These are phyloP conservation scores for Coccinonectria pachysandricola DNA, from an alignment of 2,329 filamentous ascomycete genomes.

Conservation along the genomic window DNA sequence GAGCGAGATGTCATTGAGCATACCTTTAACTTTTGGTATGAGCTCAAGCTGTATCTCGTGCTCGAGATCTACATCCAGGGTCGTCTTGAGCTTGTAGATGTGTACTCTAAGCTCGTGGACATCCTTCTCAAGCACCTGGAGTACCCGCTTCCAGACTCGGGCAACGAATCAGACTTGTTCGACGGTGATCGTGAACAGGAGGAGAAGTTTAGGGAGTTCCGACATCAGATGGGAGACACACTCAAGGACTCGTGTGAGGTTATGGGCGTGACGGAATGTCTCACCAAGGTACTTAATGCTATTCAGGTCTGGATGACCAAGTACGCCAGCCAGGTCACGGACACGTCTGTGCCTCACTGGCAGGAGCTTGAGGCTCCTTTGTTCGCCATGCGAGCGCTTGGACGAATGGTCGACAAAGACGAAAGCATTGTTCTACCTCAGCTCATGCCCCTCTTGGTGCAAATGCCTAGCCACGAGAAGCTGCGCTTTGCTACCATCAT, in stretches of 20 bases:
- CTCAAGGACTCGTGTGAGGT: conserved; percentile 96
- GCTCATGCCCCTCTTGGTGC: conserved; percentile 85
- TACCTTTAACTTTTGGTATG: conserved; percentile 97
- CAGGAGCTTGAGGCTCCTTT: conserved; percentile 91
- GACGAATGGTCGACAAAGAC: conserved; percentile 85
- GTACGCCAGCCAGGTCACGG: conserved; percentile 65
- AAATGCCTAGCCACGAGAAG: conserved; percentile 93
- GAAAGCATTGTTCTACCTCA: conserved; percentile 81
- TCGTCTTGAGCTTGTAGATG: conserved; percentile 62
- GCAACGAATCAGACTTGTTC: conserved; percentile 74
- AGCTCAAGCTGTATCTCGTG: conserved; percentile 91
- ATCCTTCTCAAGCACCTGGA: conserved; percentile 85
- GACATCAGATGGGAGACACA: conserved; percentile 95
- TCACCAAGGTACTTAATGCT: conserved; percentile 75
- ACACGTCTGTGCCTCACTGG: conserved; percentile 79
- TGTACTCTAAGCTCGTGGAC: conserved; percentile 85
- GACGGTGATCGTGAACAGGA: conserved; percentile 93
- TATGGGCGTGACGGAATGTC: conserved; percentile 82
- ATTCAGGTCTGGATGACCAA: conserved; percentile 84
- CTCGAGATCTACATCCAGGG: conserved; percentile 82
- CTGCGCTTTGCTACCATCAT: conserved; percentile 98
- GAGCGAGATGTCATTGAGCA: conserved; percentile 86
- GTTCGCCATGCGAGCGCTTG: conserved; percentile 92
- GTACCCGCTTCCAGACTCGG: conserved; percentile 67
- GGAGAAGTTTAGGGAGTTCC: conserved; percentile 93